Evolutionary conservation across 331 rosid species (phyloP), one percentile per base, ranked within the genome.

Genomic region (Quercus phellos): DNA sequence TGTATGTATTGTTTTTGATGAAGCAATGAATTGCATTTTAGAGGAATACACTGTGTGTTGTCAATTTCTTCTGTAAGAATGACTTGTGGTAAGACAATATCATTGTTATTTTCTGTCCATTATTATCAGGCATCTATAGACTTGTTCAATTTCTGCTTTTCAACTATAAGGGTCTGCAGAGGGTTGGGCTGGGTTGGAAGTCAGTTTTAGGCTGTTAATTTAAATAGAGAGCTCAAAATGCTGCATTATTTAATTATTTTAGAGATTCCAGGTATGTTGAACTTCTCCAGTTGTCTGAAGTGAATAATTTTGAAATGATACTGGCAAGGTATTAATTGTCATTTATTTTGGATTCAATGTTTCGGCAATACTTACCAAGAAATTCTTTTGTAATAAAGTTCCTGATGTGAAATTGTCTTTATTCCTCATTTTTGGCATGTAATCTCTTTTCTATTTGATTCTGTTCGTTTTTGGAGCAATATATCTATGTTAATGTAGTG

Each of bases 211-310:
- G 22, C 24, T 14, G 24, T 34, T 66, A 7, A 30, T 66, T 66
- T 58, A 58, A n/a, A 58, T 22, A 58, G 14, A 66, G 43, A 29
- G 43, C 69, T 63, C 69, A 29, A 63, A 29, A 16, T 26, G 35
- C 18, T 12, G 68, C 68, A 18, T 27, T 61, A 27, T 22, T 26
- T 27, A 11, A 26, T 2, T 61, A 27, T 27, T 61, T 6, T 14
- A 61, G 70, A 64, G 43, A 32, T 64, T n/a, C 71, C 71, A 30
- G 71, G 5, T 66, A 66, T 66, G 50, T 66, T 66, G 51, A 34
- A 66, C 51, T 9, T 66, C 14, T 22, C 22, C 13, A 30, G 22
- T 34, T 1, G 51, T 34, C 2, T 18, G 24, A 19, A 30, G 70
- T 66, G 34, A 66, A 32, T 6, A 32, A 30, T 66, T 51, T 66